phyloP scores from a whole-genome alignment of 176 grass and related monocot genomes.

The Lolium multiflorum region DNA sequence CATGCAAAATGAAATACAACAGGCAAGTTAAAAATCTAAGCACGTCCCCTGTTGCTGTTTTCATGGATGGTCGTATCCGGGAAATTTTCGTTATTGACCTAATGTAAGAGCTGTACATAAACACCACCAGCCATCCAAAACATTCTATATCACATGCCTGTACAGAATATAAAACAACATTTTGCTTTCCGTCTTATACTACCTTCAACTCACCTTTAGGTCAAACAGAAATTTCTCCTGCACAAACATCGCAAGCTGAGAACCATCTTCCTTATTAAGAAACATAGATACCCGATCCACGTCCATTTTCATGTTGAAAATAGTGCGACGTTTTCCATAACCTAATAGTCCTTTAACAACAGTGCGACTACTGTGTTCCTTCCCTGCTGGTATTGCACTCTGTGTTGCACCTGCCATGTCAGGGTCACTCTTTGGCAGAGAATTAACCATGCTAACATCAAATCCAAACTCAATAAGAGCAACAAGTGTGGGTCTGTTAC shows the following conservation, averaged over 20 bases:
- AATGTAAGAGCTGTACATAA: constrained; percentile 14
- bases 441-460: constrained; percentile 75
- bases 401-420: constrained; percentile 37
- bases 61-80: constrained; percentile 10
- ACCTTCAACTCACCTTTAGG: constrained; percentile 73
- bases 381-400: constrained; percentile 46
- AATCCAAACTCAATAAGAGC: constrained; percentile 96
- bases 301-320: constrained; percentile 98
- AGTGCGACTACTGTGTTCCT: constrained; percentile 62
- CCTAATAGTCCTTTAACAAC: constrained; percentile 93
- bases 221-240: constrained; percentile 96
- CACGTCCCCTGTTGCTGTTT: not conserved
- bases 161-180: not conserved
- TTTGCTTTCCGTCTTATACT: constrained; percentile 24
- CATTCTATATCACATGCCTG: not conserved
- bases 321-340: constrained; percentile 81
- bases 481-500: constrained; percentile 92
- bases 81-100: not conserved
- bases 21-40: constrained; percentile 17
- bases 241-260: constrained; percentile 96
- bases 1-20: constrained; percentile 8
- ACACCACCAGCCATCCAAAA: not conserved
- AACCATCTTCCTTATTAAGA: constrained; percentile 97
- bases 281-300: constrained; percentile 91
- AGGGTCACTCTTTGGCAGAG: constrained; percentile 49